A percentile compares a stretch with the other conserved stretches of the same genome.
Evolutionary conservation across 2,329 filamentous ascomycete genomes (phyloP).

Genomic region (Didymellaceae sp.): DNA sequence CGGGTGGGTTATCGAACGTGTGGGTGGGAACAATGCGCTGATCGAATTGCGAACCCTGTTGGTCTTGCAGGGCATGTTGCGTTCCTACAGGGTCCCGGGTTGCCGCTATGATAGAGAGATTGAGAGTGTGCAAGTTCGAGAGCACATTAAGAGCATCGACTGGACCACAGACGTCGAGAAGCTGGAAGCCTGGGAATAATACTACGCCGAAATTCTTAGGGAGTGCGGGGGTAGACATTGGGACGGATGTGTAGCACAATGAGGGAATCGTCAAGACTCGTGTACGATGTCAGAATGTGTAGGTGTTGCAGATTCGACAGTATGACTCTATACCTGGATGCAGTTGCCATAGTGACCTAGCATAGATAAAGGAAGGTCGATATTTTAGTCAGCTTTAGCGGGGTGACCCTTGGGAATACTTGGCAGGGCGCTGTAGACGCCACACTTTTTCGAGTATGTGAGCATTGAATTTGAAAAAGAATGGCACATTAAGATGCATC

Average conservation of each 20-base stretch:
- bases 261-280: background rate
- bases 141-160: conserved; percentile 55
- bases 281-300: background rate
- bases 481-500: no score
- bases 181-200: conserved; percentile 49
- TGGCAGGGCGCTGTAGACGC: conserved; percentile 5
- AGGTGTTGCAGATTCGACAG: background rate
- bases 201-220: conserved; percentile 43
- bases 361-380: background rate
- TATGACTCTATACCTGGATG: conserved; percentile 1
- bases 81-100: conserved; percentile 47
- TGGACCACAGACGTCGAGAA: conserved; percentile 52
- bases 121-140: conserved; percentile 32
- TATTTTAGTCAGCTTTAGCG: conserved; percentile 12
- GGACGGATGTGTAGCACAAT: background rate
- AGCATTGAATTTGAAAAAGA: no score
- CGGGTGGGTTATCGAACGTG: conserved; percentile 61
- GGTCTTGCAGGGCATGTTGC: conserved; percentile 14
- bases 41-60: conserved; percentile 35
- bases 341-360: background rate
- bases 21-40: conserved; percentile 57
- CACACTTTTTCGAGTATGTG: no score
- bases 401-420: background rate
- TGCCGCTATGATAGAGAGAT: conserved; percentile 43
- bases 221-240: conserved; percentile 14